Evolutionary conservation across 2,329 filamentous ascomycete species (phyloP), one percentile per base, ranked within the genome.

Genomic region (Pseudogymnoascus sp.): DNA sequence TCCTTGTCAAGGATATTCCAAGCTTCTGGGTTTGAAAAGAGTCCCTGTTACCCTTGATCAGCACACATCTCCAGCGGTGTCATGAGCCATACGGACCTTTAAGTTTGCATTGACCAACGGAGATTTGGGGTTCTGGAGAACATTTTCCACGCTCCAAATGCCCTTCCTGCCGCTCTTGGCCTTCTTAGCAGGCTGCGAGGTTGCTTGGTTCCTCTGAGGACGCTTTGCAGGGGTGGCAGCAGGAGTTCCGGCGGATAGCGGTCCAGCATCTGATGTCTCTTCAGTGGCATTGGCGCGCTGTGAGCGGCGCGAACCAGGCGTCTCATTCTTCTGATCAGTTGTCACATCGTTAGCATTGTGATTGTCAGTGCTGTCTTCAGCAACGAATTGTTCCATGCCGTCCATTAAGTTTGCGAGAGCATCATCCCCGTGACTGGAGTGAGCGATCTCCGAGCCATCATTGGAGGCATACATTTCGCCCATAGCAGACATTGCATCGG

Each of bases 1-100:
- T 69, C 68, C 65, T 77, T 76, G 21, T 77, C 74, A 13, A 79
- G 74, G 62, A 70, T 74, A 21, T 75, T 69, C 76, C 78, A 79
- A 37, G 78, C 75, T 66, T 74, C 70, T 1, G 76, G 76, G 16
- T 73, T 71, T 6, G 76, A 70, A 25, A 79, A 71, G 6, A 79
- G 66, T 71, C 74, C 76, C 77, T 78, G 67, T 28, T 28, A 10
- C 25, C 19, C 62, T 6, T n/a, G 25, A 13, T 11, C 16, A n/a
- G n/a, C 37, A 39, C 10, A n/a, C 8, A 61, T 43, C 60, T 25
- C 16, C 11, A 14, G 36, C 6, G 11, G 14, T 25, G 10, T n/a
- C 16, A 62, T 28, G 19, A 21, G 45, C 43, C 37, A 62, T 14
- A 34, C 51, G 5, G 11, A 57, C 51, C 51, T 57, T 57, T 13